Base-by-base conservation (phyloP, 345 rosid species). In the Cardamine chenopodiifolia region DNA sequence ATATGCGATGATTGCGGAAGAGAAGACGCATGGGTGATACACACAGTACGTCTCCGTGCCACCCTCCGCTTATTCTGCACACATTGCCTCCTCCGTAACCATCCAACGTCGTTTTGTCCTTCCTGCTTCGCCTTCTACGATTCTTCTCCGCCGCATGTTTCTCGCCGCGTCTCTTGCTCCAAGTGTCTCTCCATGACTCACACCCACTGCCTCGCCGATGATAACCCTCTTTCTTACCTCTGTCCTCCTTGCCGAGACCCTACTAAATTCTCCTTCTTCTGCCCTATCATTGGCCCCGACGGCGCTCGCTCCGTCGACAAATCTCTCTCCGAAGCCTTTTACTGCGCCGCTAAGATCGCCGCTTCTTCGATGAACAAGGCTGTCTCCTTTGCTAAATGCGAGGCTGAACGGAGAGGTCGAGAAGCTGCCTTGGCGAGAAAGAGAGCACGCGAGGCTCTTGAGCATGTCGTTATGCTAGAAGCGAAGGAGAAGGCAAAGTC, bases 391-490 rank as follows among this genome's bases (percentile, higher is more conserved):
- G 81, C 82, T 3, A 76, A 79, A 68, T 18, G 42, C 2, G 90
- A 89, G 34, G 92, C 88, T 0, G 97, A 84, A 8, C 75, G 84
- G 80, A 80, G 82, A 69, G 93, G 70, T 0, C 71, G 66, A 73
- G 98, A 90, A 45, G 91, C 90, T 0, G 87, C 87, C 0, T 66
- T 81, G 29, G 90, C 88, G 4, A 81, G 80, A 70, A 90, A 85
- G 82, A 88, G 86, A 74, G 92, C 93, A 0, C 81, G 86, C 37
- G 97, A 90, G 76, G 88, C 93, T 11, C 67, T 93, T 25, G 93
- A 87, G 68, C 74, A 83, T 9, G 82, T 88, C 2, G 70, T 82
- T 0, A 8, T 18, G 50, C 72, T 79, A 0, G 70, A 48, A 0
- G 68, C 17, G 0, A 77, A 77, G 52, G 80, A 77, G 69, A 78